Evolutionary conservation across 192 early-diverging fungal genomes (phyloP).

Genomic region (Entomortierella lignicola): DNA sequence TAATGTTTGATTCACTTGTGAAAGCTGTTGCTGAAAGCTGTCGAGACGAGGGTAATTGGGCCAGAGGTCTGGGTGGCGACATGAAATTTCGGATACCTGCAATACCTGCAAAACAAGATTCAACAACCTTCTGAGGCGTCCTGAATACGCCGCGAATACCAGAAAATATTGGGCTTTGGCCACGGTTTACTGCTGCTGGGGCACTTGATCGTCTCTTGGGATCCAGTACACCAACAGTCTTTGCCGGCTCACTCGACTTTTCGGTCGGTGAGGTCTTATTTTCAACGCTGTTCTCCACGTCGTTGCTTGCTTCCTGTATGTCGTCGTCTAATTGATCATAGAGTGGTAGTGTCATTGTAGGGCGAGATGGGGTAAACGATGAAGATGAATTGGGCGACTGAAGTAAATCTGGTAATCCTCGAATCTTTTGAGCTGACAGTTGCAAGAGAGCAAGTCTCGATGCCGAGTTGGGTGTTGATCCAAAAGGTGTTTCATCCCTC

Average conservation of each 20-base stretch:
- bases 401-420: constrained; percentile 19
- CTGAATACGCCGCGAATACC: constrained; percentile 27
- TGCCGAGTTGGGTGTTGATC: constrained; percentile 4
- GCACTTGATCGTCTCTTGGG: constrained; percentile 17
- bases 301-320: not conserved
- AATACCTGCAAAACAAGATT: constrained; percentile 27
- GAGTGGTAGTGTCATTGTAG: not conserved
- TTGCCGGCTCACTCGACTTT: not conserved
- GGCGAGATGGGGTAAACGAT: not conserved
- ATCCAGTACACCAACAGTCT: not conserved
- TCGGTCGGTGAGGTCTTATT: not conserved
- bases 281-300: not conserved
- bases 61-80: constrained; percentile 4
- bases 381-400: constrained; percentile 2
- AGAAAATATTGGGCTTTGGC: constrained; percentile 26
- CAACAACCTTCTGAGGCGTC: constrained; percentile 35
- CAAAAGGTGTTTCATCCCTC: not conserved
- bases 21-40: not conserved
- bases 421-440: constrained; percentile 28
- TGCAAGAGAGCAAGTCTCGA: constrained; percentile 19
- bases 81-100: constrained; percentile 23
- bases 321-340: not conserved
- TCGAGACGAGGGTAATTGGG: not conserved
- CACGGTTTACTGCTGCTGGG: constrained; percentile 13
- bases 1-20: not conserved